phyloP scores from a whole-genome alignment of 225 moss, liverwort and hornwort species.

The Pseudoscleropodium purum region DNA sequence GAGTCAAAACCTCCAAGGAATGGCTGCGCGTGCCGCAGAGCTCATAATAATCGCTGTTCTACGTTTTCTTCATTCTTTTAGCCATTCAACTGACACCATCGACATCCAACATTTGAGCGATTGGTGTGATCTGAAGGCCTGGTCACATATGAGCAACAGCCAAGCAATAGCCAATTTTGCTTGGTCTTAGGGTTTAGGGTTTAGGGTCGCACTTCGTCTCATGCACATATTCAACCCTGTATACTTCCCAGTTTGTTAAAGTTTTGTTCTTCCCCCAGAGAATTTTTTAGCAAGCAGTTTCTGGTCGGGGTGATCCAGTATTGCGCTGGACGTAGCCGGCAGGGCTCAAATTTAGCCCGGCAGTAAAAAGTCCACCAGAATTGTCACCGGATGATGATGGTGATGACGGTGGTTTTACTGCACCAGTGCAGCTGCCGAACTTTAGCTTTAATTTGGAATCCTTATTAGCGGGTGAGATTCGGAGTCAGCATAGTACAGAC shows the following conservation, averaged over 20 bases:
- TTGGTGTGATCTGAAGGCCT: neutral
- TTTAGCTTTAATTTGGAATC: neutral
- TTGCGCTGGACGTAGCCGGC: neutral
- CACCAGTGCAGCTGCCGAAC: neutral
- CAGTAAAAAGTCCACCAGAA: neutral
- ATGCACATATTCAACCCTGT: neutral
- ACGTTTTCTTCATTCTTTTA: neutral
- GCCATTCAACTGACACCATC: neutral
- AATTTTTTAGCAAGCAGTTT: neutral
- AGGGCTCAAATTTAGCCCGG: neutral
- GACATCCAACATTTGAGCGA: neutral
- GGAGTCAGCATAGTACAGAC: neutral
- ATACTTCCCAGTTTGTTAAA: neutral
- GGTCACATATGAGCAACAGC: neutral
- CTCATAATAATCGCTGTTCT: too few species aligned
- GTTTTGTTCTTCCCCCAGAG: neutral
- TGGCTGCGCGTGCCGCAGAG: conserved; percentile 6
- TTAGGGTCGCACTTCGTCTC: neutral
- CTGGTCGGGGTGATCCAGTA: neutral
- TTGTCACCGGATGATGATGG: neutral
- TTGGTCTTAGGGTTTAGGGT: too few species aligned
- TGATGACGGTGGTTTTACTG: neutral
- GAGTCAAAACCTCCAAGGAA: conserved; percentile 29
- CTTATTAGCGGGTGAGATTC: neutral
- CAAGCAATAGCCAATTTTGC: neutral